A percentile compares a stretch with the other conserved stretches of the same genome.
Conservation (phyloP, 176 grass and related monocot species). For the Oryza glaberrima region DNA sequence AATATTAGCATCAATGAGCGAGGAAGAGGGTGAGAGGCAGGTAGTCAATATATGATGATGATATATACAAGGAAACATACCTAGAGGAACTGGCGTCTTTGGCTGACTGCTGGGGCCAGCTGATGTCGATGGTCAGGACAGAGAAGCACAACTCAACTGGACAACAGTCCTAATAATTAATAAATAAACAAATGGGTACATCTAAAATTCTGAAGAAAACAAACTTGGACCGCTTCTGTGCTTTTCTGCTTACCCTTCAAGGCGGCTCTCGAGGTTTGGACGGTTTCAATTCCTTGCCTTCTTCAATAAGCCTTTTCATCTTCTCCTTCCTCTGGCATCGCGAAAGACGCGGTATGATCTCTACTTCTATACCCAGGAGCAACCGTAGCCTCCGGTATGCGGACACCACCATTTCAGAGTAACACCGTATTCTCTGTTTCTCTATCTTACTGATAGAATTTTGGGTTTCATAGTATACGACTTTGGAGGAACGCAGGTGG, state of each 20-base stretch:
- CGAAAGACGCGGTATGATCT: conserved; percentile 18
- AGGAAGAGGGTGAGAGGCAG: neutral
- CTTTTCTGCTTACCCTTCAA: neutral
- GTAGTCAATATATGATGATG: neutral
- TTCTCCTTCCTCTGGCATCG: neutral
- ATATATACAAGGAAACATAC: conserved; percentile 8
- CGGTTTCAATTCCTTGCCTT: conserved; percentile 41
- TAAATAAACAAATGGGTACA: neutral
- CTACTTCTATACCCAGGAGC: conserved; percentile 18
- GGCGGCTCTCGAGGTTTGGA: conserved; percentile 26
- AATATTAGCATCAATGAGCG: neutral
- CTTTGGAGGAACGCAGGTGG: neutral
- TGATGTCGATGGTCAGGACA: conserved; percentile 3
- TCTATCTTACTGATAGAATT: conserved; percentile 12
- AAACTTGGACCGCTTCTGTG: conserved; percentile 17
- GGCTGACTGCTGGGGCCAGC: conserved; percentile 37
- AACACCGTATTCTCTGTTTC: conserved; percentile 6
- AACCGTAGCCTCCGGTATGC: conserved; percentile 16
- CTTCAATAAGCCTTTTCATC: conserved; percentile 32
- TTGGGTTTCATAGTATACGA: neutral
- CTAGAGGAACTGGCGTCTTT: neutral
- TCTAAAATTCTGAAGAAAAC: neutral
- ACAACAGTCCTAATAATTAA: neutral
- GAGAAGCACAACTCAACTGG: conserved; percentile 30
- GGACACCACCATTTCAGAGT: neutral